Evolutionary conservation across 2,329 filamentous ascomycete species (phyloP).

Genomic region (Leptographium wingfieldii): DNA sequence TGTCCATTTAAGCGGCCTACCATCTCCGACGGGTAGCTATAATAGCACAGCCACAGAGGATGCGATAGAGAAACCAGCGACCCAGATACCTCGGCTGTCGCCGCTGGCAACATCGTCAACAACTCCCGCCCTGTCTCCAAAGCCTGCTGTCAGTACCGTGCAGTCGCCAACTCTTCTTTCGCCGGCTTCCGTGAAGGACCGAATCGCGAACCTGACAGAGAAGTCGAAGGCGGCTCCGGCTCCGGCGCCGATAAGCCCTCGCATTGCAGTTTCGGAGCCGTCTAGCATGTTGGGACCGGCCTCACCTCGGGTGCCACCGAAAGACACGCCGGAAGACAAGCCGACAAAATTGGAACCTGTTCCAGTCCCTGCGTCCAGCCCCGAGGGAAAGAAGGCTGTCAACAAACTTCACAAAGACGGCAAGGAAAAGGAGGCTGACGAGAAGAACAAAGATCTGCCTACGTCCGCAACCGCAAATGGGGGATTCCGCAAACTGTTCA

Average conservation of each 20-base stretch:
- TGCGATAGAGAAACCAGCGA: conserved; percentile 2
- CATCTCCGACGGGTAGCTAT: neutral
- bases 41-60: neutral
- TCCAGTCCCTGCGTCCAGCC: conserved; percentile 26
- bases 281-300: neutral
- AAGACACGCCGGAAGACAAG: conserved; percentile 23
- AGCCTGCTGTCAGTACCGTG: neutral
- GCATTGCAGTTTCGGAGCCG: neutral
- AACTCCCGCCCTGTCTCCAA: neutral
- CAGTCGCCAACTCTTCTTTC: neutral
- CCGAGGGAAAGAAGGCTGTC: conserved; percentile 32
- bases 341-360: conserved; percentile 21
- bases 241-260: neutral
- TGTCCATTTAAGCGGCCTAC: conserved; percentile 7
- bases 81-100: neutral
- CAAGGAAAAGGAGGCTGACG: conserved; percentile 18
- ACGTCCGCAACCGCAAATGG: conserved; percentile 15
- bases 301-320: conserved; percentile 24
- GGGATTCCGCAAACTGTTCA: conserved; percentile 54
- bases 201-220: neutral
- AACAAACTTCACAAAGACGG: conserved; percentile 44
- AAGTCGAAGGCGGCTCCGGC: neutral
- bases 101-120: neutral
- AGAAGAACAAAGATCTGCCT: conserved; percentile 12
- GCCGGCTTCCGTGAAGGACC: neutral